Evolutionary conservation across 2,329 filamentous ascomycete genomes (phyloP).

Genomic region (Hypoxylon sp.): DNA sequence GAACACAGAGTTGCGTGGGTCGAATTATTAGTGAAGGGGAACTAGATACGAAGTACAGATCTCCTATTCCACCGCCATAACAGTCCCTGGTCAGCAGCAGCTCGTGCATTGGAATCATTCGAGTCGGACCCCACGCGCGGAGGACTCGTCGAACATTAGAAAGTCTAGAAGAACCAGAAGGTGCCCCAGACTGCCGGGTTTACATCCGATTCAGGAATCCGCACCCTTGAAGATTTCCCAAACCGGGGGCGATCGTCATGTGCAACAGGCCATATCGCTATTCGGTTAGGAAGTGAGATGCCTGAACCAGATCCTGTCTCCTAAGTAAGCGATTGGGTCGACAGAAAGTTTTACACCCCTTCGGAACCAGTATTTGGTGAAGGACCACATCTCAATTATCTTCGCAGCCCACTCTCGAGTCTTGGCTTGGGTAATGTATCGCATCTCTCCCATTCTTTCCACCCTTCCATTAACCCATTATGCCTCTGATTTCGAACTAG

Average conservation of each 20-base stretch:
- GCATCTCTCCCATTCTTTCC: slow-evolving; percentile 11
- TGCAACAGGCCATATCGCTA: slow-evolving; percentile 37
- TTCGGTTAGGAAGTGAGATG: slow-evolving; percentile 32
- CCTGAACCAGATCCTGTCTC: slow-evolving; percentile 37
- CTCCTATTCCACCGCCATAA: slow-evolving; percentile 35
- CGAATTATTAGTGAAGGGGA: slow-evolving; percentile 18
- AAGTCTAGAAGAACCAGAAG: slow-evolving; percentile 44
- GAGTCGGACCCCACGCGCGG: slow-evolving; percentile 40
- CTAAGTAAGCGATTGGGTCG: slow-evolving; percentile 15
- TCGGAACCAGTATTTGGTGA: neutral
- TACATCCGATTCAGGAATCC: slow-evolving; percentile 47
- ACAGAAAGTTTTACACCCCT: slow-evolving; percentile 22
- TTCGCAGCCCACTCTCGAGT: slow-evolving; percentile 1
- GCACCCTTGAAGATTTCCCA: slow-evolving; percentile 37
- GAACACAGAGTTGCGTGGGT: slow-evolving; percentile 20
- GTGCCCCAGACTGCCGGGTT: slow-evolving; percentile 45
- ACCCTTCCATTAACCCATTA: neutral
- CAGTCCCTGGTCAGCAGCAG: slow-evolving; percentile 27
- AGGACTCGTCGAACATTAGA: slow-evolving; percentile 33
- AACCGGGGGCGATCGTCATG: slow-evolving; percentile 45
- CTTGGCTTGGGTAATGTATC: slow-evolving; percentile 26
- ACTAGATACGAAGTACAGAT: slow-evolving; percentile 31
- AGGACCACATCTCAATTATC: slow-evolving; percentile 14
- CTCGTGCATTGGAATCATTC: slow-evolving; percentile 40
- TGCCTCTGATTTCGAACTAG: slow-evolving; percentile 17